A percentile compares a stretch with the other conserved stretches of the same genome.
These are phyloP conservation scores for Cerrena zonata DNA, from an alignment of 1,284 basidiomycete genomes.

Conservation along the genomic window DNA sequence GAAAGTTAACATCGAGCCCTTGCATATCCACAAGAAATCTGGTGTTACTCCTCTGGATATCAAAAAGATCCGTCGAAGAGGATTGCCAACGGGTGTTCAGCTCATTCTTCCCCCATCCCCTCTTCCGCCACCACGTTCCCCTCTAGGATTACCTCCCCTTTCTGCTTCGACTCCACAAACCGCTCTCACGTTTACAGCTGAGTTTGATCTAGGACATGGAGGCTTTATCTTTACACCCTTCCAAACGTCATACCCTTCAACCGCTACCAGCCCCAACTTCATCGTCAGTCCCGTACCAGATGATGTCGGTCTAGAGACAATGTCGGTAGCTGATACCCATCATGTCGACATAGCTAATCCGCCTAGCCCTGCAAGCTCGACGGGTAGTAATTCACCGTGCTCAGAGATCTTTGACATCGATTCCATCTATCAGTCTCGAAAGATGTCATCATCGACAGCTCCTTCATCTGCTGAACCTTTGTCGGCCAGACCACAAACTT, in stretches of 20 bases:
- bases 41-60: conserved; percentile 19
- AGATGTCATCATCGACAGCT: conserved; percentile 18
- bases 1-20: conserved; percentile 9
- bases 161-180: conserved; percentile 19
- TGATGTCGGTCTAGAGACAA: conserved; percentile 17
- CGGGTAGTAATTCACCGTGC: conserved; percentile 9
- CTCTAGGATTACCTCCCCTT: conserved; percentile 1
- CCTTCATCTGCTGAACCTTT: conserved; percentile 18
- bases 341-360: neutral
- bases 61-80: conserved; percentile 28
- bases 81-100: conserved; percentile 23
- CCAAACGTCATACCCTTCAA: conserved; percentile 11
- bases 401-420: conserved; percentile 18
- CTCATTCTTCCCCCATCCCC: conserved; percentile 24
- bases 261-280: conserved; percentile 13
- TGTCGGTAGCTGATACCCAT: conserved; percentile 3
- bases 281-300: conserved; percentile 21
- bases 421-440: conserved; percentile 11
- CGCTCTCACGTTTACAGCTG: conserved; percentile 28
- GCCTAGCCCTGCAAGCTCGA: conserved; percentile 8
- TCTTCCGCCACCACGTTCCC: conserved; percentile 12
- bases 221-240: conserved; percentile 27
- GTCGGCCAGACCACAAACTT: conserved; percentile 2
- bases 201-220: conserved; percentile 24
- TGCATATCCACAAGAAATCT: conserved; percentile 8